phyloP scores from a whole-genome alignment of 1,139 yeast species.

The Sugiyamaella sp. region DNA sequence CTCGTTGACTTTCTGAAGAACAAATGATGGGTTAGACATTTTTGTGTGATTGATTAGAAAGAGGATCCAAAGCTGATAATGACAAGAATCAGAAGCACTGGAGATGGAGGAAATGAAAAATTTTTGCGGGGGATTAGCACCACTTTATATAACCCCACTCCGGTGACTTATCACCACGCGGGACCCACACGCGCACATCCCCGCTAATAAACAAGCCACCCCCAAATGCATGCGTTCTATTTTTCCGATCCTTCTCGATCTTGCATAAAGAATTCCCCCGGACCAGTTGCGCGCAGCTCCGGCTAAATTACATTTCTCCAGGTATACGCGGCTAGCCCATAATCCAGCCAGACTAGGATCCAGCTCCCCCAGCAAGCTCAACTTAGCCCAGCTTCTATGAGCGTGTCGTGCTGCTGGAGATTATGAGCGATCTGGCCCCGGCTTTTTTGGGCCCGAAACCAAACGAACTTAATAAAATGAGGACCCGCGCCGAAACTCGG shows the following conservation, averaged over 20 bases:
- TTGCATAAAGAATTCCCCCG: slow-evolving; percentile 11
- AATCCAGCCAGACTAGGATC: neutral
- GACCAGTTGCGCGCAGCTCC: neutral
- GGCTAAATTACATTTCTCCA: slow-evolving; percentile 9
- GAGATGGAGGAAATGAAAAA: neutral
- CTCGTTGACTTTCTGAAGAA: slow-evolving; percentile 64
- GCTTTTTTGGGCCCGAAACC: no score
- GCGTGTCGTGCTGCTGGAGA: no score
- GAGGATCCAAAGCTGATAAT: neutral
- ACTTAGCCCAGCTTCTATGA: no score
- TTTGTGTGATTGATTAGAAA: neutral
- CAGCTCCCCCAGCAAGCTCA: no score
- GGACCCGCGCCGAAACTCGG: no score
- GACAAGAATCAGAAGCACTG: neutral
- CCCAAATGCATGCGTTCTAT: slow-evolving; percentile 8
- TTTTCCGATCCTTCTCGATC: slow-evolving; percentile 15
- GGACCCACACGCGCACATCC: neutral
- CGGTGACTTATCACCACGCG: slow-evolving; percentile 6
- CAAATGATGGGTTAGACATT: slow-evolving; percentile 63
- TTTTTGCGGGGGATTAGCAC: slow-evolving; percentile 15
- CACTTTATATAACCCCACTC: neutral
- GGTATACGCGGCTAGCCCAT: neutral
- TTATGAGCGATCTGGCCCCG: no score
- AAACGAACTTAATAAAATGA: no score
- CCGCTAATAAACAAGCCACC: neutral